These are phyloP conservation scores for Dicorynia guianensis DNA, from an alignment of 306 rosid species.

Conservation along the genomic window DNA sequence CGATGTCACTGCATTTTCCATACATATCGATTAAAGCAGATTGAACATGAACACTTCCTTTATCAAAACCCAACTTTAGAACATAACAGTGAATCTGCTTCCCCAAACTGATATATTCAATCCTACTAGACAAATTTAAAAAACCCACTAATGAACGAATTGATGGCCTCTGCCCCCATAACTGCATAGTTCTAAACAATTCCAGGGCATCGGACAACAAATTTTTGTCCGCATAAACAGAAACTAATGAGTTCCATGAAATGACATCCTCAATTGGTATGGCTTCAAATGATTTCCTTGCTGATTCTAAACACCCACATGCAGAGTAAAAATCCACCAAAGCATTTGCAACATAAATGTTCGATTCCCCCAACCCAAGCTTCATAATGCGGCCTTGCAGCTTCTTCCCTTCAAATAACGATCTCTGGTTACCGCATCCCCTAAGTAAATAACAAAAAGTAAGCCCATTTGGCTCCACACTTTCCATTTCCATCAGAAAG, in stretches of 20 bases:
- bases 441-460: constrained; percentile 78
- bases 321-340: constrained; percentile 90
- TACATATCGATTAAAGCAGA: constrained; percentile 89
- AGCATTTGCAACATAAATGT: constrained; percentile 74
- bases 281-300: constrained; percentile 64
- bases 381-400: constrained; percentile 64
- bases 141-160: constrained; percentile 66
- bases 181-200: constrained; percentile 63
- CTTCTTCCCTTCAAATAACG: constrained; percentile 66
- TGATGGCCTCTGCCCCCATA: constrained; percentile 72
- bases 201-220: constrained; percentile 54
- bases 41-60: constrained; percentile 63
- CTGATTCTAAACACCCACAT: constrained; percentile 63
- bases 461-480: constrained; percentile 72
- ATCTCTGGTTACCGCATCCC: constrained; percentile 56
- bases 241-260: constrained; percentile 90
- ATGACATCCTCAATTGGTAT: constrained; percentile 66
- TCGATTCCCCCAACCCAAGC: constrained; percentile 61
- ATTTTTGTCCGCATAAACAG: constrained; percentile 55
- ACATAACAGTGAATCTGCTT: constrained; percentile 72
- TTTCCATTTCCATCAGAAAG: constrained; percentile 61
- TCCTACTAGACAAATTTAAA: constrained; percentile 72
- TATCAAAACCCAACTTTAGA: constrained; percentile 64
- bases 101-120: constrained; percentile 54
- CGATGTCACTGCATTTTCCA: constrained; percentile 75